A percentile compares a stretch with the other conserved stretches of the same genome.
phyloP scores from a whole-genome alignment of 2,329 filamentous ascomycete genomes.

The Fonsecaea erecta region DNA sequence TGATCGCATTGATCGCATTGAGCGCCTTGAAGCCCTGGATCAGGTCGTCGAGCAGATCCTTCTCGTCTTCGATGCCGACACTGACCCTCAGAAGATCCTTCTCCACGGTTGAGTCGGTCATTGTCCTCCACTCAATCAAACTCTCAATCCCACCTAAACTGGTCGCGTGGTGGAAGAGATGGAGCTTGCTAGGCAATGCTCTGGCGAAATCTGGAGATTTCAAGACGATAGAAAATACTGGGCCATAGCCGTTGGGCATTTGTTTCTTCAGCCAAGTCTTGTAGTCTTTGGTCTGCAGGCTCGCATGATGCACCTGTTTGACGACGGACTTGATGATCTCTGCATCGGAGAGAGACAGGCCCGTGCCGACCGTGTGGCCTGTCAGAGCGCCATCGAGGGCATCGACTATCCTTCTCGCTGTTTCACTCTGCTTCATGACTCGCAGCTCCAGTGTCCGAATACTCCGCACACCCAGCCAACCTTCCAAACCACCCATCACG shows the following conservation, averaged over 20 bases:
- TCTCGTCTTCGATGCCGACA: constrained; percentile 82
- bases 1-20: constrained; percentile 26
- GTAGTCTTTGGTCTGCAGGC: constrained; percentile 70
- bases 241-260: constrained; percentile 89
- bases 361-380: constrained; percentile 42
- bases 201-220: constrained; percentile 65
- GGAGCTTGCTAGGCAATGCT: constrained; percentile 74
- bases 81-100: constrained; percentile 76
- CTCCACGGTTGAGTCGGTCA: constrained; percentile 79
- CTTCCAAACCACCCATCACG: constrained; percentile 87
- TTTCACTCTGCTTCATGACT: constrained; percentile 75
- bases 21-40: constrained; percentile 67
- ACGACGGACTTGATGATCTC: constrained; percentile 61
- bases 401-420: constrained; percentile 68
- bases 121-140: constrained; percentile 92
- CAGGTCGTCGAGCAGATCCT: constrained; percentile 81
- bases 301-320: constrained; percentile 72
- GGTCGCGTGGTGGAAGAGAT: constrained; percentile 91
- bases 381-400: constrained; percentile 67
- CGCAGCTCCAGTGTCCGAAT: constrained; percentile 84
- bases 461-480: constrained; percentile 88
- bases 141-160: constrained; percentile 93
- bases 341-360: constrained; percentile 48
- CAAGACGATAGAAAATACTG: constrained; percentile 80
- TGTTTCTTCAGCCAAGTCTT: constrained; percentile 77